Conservation (phyloP, 2,329 filamentous ascomycete species). For the Stachybotrys chlorohalonatus region DNA sequence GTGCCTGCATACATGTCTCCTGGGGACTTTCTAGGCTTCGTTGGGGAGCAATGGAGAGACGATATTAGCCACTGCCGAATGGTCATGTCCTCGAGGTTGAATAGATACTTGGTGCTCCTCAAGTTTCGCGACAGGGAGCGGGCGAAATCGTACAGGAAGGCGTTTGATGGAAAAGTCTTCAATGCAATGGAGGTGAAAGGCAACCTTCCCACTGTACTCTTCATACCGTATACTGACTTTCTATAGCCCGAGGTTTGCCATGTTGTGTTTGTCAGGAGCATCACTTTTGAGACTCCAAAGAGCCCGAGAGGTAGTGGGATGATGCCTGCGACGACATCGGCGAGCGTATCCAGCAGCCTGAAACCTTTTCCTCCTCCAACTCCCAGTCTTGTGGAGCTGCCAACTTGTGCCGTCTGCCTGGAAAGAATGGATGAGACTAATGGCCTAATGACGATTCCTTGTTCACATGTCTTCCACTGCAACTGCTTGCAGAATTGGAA, state of each 20-base stretch:
- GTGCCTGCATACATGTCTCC: constrained; percentile 92
- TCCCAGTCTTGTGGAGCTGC: constrained; percentile 78
- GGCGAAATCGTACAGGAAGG: constrained; percentile 70
- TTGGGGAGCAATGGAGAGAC: constrained; percentile 78
- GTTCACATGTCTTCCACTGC: constrained; percentile 96
- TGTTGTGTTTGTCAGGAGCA: constrained; percentile 87
- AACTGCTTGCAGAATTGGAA: constrained; percentile 95
- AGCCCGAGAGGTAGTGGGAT: constrained; percentile 38
- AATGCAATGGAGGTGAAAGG: constrained; percentile 71
- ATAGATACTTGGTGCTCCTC: constrained; percentile 91
- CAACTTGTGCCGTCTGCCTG: constrained; percentile 91
- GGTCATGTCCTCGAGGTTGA: constrained; percentile 81
- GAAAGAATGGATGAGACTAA: constrained; percentile 98
- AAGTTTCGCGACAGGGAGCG: constrained; percentile 73
- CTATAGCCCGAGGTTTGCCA: constrained; percentile 80
- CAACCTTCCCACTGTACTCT: neutral
- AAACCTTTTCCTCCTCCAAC: constrained; percentile 60
- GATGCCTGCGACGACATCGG: constrained; percentile 47
- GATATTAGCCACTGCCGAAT: constrained; percentile 90
- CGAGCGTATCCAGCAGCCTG: constrained; percentile 33
- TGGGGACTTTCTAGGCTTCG: constrained; percentile 81
- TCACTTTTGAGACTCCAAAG: constrained; percentile 66
- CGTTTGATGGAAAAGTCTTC: constrained; percentile 90
- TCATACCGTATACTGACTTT: constrained; percentile 7
- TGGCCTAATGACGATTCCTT: constrained; percentile 88